Conservation (phyloP, 2,329 filamentous ascomycete species). For the Fusarium sp. region DNA sequence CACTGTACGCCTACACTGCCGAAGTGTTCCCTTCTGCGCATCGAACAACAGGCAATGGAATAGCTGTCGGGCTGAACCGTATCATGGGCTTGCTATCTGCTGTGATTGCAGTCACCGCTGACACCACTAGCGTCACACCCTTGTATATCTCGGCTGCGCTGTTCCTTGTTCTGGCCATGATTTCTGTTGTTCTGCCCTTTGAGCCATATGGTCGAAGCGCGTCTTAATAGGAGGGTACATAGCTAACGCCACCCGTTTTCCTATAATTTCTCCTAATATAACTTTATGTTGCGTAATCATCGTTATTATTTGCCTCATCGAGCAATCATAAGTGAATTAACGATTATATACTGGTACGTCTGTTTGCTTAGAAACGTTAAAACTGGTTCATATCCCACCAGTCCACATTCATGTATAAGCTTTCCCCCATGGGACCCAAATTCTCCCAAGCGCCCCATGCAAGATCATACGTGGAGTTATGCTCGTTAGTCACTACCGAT, state of each 20-base stretch:
- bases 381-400: conserved; percentile 37
- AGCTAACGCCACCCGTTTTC: too few species aligned
- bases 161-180: conserved; percentile 69
- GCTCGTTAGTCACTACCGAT: neutral
- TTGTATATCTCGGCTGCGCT: conserved; percentile 77
- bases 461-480: neutral
- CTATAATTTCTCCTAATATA: too few species aligned
- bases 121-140: conserved; percentile 71
- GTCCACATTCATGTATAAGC: conserved; percentile 12
- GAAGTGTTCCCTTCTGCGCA: conserved; percentile 76
- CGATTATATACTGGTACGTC: too few species aligned
- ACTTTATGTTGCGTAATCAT: too few species aligned
- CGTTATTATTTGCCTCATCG: too few species aligned
- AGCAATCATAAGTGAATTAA: too few species aligned
- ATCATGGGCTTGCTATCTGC: conserved; percentile 81
- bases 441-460: conserved; percentile 39
- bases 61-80: conserved; percentile 77
- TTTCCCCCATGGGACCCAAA: conserved; percentile 9
- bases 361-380: neutral
- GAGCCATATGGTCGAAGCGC: conserved; percentile 24
- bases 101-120: conserved; percentile 71
- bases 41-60: conserved; percentile 79
- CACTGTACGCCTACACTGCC: conserved; percentile 73
- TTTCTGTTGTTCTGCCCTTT: conserved; percentile 21
- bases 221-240: neutral